Evolutionary conservation across 768 basidiomycete genomes (phyloP).

Genomic region (Amanita rubescens): DNA sequence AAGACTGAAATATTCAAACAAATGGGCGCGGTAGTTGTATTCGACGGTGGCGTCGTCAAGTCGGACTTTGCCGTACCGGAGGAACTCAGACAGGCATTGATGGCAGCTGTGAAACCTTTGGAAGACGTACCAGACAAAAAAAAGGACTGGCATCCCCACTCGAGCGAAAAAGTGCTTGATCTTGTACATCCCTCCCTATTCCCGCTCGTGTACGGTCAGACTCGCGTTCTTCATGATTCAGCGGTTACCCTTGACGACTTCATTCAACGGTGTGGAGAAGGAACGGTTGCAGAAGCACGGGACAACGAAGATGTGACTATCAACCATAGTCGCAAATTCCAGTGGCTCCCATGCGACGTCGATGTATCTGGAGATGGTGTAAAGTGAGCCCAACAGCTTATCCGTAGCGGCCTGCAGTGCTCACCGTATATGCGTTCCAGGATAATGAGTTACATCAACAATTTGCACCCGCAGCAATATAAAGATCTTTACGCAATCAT

Average conservation of each 20-base stretch:
- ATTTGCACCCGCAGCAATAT: too few relatives aligned
- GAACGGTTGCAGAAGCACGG: neutral
- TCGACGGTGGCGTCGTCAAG: slow-evolving; percentile 16
- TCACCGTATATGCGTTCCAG: too few relatives aligned
- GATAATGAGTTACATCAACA: too few relatives aligned
- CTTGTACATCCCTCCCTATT: slow-evolving; percentile 5
- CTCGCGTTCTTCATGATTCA: neutral
- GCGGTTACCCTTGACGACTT: neutral
- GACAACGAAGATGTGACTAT: neutral
- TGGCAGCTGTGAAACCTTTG: neutral
- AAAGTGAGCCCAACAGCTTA: too few relatives aligned
- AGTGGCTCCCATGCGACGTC: slow-evolving; percentile 4
- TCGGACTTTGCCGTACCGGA: slow-evolving; percentile 23
- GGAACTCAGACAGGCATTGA: neutral
- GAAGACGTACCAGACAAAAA: neutral
- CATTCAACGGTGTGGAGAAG: slow-evolving; percentile 1
- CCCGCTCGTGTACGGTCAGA: neutral
- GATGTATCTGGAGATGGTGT: neutral
- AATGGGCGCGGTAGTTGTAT: slow-evolving; percentile 1
- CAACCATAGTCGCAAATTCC: neutral
- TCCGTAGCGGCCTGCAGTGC: too few relatives aligned
- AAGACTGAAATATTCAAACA: slow-evolving; percentile 10
- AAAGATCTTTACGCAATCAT: too few relatives aligned
- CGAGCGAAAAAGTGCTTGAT: slow-evolving; percentile 3
- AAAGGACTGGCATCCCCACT: slow-evolving; percentile 3